Evolutionary conservation across 2,329 filamentous ascomycete species (phyloP).

Genomic region (Biscogniauxia marginata): DNA sequence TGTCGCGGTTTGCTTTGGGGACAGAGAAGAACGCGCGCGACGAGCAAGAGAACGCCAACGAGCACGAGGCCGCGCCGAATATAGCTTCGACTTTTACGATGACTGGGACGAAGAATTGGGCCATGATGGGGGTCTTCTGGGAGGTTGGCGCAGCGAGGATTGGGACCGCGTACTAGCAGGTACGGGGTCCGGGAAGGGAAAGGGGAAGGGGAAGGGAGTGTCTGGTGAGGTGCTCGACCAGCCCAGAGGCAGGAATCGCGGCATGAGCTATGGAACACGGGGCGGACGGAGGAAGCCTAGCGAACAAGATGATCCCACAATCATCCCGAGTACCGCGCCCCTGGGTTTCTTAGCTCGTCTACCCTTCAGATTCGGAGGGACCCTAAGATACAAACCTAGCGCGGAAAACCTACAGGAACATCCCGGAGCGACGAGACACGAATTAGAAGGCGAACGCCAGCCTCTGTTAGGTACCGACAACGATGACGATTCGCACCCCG

Average conservation of each 20-base stretch:
- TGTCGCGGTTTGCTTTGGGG: constrained; percentile 67
- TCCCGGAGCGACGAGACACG: constrained; percentile 54
- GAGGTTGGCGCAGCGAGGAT: constrained; percentile 76
- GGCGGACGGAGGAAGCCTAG: constrained; percentile 47
- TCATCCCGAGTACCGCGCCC: constrained; percentile 85
- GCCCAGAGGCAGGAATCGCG: constrained; percentile 55
- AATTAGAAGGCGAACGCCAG: constrained; percentile 57
- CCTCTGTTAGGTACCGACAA: constrained; percentile 57
- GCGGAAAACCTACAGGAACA: constrained; percentile 89
- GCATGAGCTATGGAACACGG: constrained; percentile 86
- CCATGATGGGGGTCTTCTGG: constrained; percentile 56
- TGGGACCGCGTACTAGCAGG: constrained; percentile 80
- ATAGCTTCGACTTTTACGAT: constrained; percentile 95
- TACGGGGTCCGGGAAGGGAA: constrained; percentile 50
- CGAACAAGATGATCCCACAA: constrained; percentile 71
- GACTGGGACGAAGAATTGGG: constrained; percentile 77
- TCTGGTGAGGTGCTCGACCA: constrained; percentile 29
- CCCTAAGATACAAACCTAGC: constrained; percentile 83
- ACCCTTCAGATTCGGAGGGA: constrained; percentile 81
- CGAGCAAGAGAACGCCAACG: constrained; percentile 64
- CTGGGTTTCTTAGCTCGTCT: constrained; percentile 81
- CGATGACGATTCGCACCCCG: constrained; percentile 16
- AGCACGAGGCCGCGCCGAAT: constrained; percentile 65
- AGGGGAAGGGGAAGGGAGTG: constrained; percentile 36
- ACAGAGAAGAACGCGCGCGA: constrained; percentile 70